Conservation (phyloP, 1,139 yeast species). For the Debaryomyces singareniensis region DNA sequence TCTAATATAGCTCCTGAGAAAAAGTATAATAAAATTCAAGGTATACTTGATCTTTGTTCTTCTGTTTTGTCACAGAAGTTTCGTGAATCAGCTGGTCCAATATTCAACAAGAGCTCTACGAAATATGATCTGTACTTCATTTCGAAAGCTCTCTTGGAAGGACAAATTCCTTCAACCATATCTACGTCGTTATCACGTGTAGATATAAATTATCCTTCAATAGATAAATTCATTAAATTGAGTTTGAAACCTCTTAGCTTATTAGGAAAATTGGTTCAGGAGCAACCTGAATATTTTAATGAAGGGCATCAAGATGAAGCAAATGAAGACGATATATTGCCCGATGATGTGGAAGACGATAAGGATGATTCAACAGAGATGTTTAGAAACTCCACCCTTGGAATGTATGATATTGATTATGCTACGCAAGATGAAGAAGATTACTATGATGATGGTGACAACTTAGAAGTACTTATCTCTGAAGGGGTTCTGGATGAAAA, state of each 20-base stretch:
- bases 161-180: conserved; percentile 53
- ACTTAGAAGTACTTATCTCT: conserved; percentile 30
- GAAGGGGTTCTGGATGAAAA: conserved; percentile 23
- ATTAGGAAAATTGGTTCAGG: conserved; percentile 57
- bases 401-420: conserved; percentile 86
- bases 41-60: conserved; percentile 49
- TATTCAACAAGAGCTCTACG: conserved; percentile 42
- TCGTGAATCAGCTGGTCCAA: conserved; percentile 36
- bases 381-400: conserved; percentile 81
- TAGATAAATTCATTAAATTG: conserved; percentile 51
- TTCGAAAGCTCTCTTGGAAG: conserved; percentile 60
- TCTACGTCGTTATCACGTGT: conserved; percentile 54
- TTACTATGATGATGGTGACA: conserved; percentile 25
- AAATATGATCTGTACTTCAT: conserved; percentile 55
- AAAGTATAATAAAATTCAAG: conserved; percentile 50
- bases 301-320: conserved; percentile 36
- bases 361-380: conserved; percentile 79
- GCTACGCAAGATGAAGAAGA: conserved; percentile 50
- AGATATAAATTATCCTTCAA: conserved; percentile 66
- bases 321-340: conserved; percentile 55
- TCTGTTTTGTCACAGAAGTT: conserved; percentile 37
- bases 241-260: conserved; percentile 57
- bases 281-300: conserved; percentile 51
- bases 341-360: conserved; percentile 54
- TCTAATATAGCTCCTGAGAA: conserved; percentile 18